Base-by-base conservation (phyloP, 2,329 filamentous ascomycete species). In the Sordariomycetes sp. region DNA sequence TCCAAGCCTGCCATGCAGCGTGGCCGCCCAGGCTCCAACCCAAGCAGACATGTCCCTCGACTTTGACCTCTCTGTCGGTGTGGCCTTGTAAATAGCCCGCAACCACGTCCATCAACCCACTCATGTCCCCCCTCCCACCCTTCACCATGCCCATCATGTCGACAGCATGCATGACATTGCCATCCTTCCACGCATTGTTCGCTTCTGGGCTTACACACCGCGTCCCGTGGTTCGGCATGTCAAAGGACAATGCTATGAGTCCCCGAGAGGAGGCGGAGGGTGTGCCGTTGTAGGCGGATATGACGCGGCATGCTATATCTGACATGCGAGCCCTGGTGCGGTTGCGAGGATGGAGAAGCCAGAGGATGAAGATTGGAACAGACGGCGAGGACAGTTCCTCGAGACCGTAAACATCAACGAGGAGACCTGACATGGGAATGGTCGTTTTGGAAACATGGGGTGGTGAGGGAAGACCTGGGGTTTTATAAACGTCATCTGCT, bases 221-320 rank as follows among this genome's bases (percentile, higher is more conserved):
- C 3, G 73, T 70, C 18, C 92, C 92, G 58, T 96, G 92, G 56
- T 96, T 96, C 30, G 90, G 75, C 64, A 94, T 87, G 59, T 96
- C 92, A 56, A 94, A 94, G 3, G 82, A 75, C 10, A 88, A 73
- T 3, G 85, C 87, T 32, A 96, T 79, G 26, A 96, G 59, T 0
- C 82, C 83, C 61, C 57, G 50, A 32, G 33, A 42, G 39, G 46
- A 45, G 33, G 42, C 50, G 11, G 55, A 44, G 36, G 48, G 46
- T 6, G 38, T 32, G 50, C 54, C 42, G 51, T 57, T 49, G 47
- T 83, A 93, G 8, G 76, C 71, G n/a, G 64, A 58, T 32, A 95
- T 68, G 10, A 76, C 66, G 6, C 73, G 70, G n/a, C 69, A 62
- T 3, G 86, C 88, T 35, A 92, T 72, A 19, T 75, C 75, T 2